Evolutionary conservation across 2,329 filamentous ascomycete species (phyloP).

Genomic region (Chaetomium strumarium): DNA sequence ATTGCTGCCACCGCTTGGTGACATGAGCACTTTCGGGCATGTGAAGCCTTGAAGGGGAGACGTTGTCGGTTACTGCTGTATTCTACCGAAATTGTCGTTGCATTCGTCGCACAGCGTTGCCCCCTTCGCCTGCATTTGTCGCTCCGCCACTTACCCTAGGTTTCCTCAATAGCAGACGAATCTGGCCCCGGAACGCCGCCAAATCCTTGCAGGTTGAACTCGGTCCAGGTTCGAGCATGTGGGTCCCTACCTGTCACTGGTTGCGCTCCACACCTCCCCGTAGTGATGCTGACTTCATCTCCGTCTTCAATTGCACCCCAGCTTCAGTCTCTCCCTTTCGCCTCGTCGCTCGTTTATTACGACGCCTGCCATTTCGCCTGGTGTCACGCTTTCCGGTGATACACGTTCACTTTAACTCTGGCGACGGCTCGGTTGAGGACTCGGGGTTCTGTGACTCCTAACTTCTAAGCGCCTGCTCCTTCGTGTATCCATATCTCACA

Average conservation of each 20-base stretch:
- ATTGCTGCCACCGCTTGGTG: too few species aligned
- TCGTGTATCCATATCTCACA: neutral
- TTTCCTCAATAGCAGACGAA: neutral
- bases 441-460: neutral
- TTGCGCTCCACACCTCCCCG: constrained; percentile 14
- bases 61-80: neutral
- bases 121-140: constrained; percentile 7
- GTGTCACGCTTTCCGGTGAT: constrained; percentile 10
- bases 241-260: constrained; percentile 12
- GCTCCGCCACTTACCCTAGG: constrained; percentile 1
- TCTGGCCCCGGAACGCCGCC: constrained; percentile 5
- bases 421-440: neutral
- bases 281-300: constrained; percentile 25
- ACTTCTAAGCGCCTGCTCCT: neutral
- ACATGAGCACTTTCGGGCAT: too few species aligned
- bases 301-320: constrained; percentile 22
- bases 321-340: constrained; percentile 10
- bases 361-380: constrained; percentile 1
- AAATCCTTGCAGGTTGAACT: constrained; percentile 6
- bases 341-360: constrained; percentile 17
- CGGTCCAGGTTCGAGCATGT: constrained; percentile 2
- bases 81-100: neutral
- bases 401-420: constrained; percentile 11
- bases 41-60: too few species aligned
- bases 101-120: neutral